Conservation (phyloP, 495 filamentous ascomycete species). For the Glarea lozoyensis region DNA sequence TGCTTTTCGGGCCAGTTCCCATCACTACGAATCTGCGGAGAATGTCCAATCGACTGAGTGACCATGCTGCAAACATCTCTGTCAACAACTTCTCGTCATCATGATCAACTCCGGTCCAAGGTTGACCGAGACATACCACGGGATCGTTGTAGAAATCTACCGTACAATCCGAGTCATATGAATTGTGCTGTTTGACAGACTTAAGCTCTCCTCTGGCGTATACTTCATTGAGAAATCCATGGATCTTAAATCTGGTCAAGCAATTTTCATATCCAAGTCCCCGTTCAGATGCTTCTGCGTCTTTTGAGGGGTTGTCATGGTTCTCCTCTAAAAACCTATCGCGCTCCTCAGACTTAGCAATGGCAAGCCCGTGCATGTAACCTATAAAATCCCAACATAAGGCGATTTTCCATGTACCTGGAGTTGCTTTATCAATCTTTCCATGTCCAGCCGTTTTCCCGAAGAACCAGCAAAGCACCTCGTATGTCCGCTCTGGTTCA, state of each 20-base stretch:
- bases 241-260: conserved; percentile 17
- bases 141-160: conserved; percentile 18
- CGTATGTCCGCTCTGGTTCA: conserved; percentile 37
- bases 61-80: conserved; percentile 47
- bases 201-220: too few relatives aligned
- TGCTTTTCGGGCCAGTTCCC: conserved; percentile 19
- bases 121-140: conserved; percentile 29
- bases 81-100: conserved; percentile 44
- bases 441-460: conserved; percentile 4
- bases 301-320: conserved; percentile 7
- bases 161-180: background rate
- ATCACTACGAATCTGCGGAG: conserved; percentile 39
- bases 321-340: conserved; percentile 13
- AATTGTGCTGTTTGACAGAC: background rate
- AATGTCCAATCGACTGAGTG: conserved; percentile 32
- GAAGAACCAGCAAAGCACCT: conserved; percentile 51
- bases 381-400: conserved; percentile 12
- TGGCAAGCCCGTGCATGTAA: conserved; percentile 31
- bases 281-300: conserved; percentile 15
- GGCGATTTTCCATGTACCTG: conserved; percentile 32
- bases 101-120: conserved; percentile 34
- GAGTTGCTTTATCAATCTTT: conserved; percentile 20
- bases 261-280: conserved; percentile 23
- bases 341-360: conserved; percentile 28
- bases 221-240: conserved; percentile 21